Evolutionary conservation across 208 protist genomes (phyloP), one percentile per base, ranked within the genome.

Genomic region (Spironucleus salmonicida): DNA sequence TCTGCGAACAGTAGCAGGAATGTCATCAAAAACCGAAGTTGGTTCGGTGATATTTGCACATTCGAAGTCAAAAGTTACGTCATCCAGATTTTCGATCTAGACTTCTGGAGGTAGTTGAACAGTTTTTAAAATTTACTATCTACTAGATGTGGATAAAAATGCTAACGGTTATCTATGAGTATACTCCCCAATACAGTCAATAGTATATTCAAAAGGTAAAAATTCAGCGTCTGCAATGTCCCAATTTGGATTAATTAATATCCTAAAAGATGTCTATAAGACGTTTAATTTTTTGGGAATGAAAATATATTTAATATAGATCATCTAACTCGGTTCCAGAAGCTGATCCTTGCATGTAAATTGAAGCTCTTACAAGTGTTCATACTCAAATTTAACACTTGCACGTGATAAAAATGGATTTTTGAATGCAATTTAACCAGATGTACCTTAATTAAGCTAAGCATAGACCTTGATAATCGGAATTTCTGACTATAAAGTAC

Each of bases 341-440:
- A 53, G 45, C 45, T 23, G 4, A 4, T 53, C 45, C 19, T 53
- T 53, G 45, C 19, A 53, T 53, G 4, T 23, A 19, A 71, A 71
- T 71, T 11, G 7, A n/a, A 71, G 34, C 23, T 71, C 64, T 15
- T 2, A 35, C 9, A 35, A 7, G n/a, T 11, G 9, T 19, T 71
- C 64, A 45, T 11, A 45, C 11, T 45, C 64, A 35, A 71, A 49
- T n/a, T 4, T 29, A 71, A 71, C 34, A 71, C 9, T 19, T 26
- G 64, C 26, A 71, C 64, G 26, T 71, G 64, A 45, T 32, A 71
- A 35, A 35, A 71, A 71, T 35, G 64, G 64, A 71, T 71, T 71
- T 35, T 42, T 71, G 64, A 71, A 71, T 15, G 2, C 9, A 11
- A 71, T 38, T 15, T 42, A n/a, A 45, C 64, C 64, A 35, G 64